These are phyloP conservation scores for Botrytis galanthina DNA, from an alignment of 2,329 filamentous ascomycete genomes.

Conservation along the genomic window DNA sequence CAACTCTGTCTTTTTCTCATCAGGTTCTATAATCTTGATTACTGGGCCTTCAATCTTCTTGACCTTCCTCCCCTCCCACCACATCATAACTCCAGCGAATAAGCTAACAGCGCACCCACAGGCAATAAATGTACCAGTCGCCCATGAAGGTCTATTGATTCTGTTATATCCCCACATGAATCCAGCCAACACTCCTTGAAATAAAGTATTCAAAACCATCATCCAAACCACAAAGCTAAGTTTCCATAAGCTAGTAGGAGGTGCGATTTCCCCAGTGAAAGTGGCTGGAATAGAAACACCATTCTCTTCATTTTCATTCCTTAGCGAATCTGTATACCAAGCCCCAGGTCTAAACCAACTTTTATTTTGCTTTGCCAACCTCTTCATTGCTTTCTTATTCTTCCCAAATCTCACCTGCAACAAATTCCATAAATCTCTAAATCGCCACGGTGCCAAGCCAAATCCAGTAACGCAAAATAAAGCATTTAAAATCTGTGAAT, in stretches of 20 bases:
- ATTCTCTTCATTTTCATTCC: slow-evolving; percentile 50
- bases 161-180: slow-evolving; percentile 29
- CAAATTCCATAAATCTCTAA: slow-evolving; percentile 73
- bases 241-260: slow-evolving; percentile 66
- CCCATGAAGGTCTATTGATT: slow-evolving; percentile 25
- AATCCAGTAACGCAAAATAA: slow-evolving; percentile 29
- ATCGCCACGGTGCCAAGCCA: slow-evolving; percentile 70
- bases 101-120: slow-evolving; percentile 27
- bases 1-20: background rate
- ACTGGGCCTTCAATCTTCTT: slow-evolving; percentile 26
- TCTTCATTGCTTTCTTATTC: slow-evolving; percentile 55
- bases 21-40: slow-evolving; percentile 21
- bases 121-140: slow-evolving; percentile 24
- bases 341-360: slow-evolving; percentile 71
- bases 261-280: slow-evolving; percentile 66
- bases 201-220: slow-evolving; percentile 39
- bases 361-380: slow-evolving; percentile 68
- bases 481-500: slow-evolving; percentile 29
- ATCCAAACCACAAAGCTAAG: slow-evolving; percentile 57
- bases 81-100: slow-evolving; percentile 25
- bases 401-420: slow-evolving; percentile 57
- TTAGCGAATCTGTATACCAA: slow-evolving; percentile 52
- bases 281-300: slow-evolving; percentile 52
- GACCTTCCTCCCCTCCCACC: slow-evolving; percentile 27
- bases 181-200: slow-evolving; percentile 31